phyloP scores from a whole-genome alignment of 2,329 filamentous ascomycete species.

The Elsinoe perseae region DNA sequence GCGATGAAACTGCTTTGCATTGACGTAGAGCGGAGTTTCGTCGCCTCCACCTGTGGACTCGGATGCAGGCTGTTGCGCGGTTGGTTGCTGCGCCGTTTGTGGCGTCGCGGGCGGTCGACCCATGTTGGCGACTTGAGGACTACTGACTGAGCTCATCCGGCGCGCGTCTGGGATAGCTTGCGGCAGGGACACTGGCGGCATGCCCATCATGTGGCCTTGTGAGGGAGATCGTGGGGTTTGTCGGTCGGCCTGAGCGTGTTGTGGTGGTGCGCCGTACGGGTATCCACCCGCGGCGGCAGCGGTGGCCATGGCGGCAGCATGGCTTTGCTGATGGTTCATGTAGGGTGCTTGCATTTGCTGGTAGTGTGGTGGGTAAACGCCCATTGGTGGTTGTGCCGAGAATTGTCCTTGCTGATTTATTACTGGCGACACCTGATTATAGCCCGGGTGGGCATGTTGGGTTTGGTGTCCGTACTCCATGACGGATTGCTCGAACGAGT shows the following conservation, averaged over 20 bases:
- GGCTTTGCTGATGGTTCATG: constrained; percentile 64
- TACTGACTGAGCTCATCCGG: constrained; percentile 49
- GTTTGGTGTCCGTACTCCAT: constrained; percentile 45
- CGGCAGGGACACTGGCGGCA: constrained; percentile 51
- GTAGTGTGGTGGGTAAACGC: constrained; percentile 70
- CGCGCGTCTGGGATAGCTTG: constrained; percentile 25
- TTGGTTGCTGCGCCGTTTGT: constrained; percentile 31
- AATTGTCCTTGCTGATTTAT: constrained; percentile 58
- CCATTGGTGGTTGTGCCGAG: constrained; percentile 60
- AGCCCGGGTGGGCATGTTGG: constrained; percentile 35
- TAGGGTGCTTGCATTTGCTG: constrained; percentile 66
- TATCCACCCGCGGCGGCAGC: constrained; percentile 87
- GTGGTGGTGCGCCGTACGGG: constrained; percentile 55
- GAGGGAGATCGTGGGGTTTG: constrained; percentile 70
- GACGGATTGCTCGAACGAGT: constrained; percentile 25
- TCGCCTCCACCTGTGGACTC: constrained; percentile 58
- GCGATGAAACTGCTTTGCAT: constrained; percentile 96
- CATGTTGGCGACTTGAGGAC: constrained; percentile 46
- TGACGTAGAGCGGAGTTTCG: constrained; percentile 93
- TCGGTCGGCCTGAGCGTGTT: constrained; percentile 61
- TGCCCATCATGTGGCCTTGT: constrained; percentile 55
- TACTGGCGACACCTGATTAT: constrained; percentile 68
- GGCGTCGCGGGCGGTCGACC: constrained; percentile 6
- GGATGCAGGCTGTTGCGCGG: background rate
- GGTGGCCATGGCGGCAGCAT: constrained; percentile 79